Percentiles rank a stretch among this genome's conserved stretches.
Conservation (phyloP, 2,329 filamentous ascomycete species). For the Aspergillus floridensis region DNA sequence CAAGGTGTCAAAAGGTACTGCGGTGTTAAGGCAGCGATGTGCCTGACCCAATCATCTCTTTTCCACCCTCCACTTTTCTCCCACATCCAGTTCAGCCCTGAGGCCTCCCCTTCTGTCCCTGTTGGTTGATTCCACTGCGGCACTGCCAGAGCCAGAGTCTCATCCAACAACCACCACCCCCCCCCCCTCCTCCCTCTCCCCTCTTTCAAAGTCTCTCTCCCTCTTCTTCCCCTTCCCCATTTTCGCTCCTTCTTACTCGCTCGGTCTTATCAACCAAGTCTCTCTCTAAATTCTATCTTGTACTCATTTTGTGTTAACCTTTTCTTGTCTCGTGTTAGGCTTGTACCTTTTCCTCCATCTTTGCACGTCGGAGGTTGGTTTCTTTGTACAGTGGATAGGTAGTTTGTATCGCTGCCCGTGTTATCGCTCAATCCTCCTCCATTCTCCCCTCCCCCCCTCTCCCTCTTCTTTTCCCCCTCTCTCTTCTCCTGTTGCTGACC, state of each 20-base stretch:
- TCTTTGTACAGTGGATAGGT: not conserved
- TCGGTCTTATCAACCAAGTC: not conserved
- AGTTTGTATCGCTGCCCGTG: not conserved
- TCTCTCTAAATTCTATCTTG: not conserved
- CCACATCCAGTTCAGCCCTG: too few relatives aligned
- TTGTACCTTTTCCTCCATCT: too few relatives aligned
- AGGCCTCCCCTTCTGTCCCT: too few relatives aligned
- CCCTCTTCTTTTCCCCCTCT: not conserved
- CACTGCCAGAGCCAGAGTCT: not conserved
- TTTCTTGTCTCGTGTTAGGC: not conserved
- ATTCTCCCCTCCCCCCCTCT: not conserved
- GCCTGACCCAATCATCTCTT: conserved; percentile 18
- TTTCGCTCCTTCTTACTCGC: not conserved
- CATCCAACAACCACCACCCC: not conserved
- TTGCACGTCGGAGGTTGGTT: not conserved
- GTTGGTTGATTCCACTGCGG: not conserved
- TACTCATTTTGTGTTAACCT: not conserved
- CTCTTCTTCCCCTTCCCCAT: not conserved
- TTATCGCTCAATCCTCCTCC: not conserved
- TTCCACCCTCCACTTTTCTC: not conserved
- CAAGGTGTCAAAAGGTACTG: conserved; percentile 1
- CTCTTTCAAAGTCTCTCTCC: not conserved
- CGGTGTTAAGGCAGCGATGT: conserved; percentile 5
- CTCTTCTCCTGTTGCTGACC: conserved; percentile 19
- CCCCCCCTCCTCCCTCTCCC: too few relatives aligned